These are phyloP conservation scores for Favolaschia claudopus DNA, from an alignment of 768 basidiomycete species.

Conservation along the genomic window DNA sequence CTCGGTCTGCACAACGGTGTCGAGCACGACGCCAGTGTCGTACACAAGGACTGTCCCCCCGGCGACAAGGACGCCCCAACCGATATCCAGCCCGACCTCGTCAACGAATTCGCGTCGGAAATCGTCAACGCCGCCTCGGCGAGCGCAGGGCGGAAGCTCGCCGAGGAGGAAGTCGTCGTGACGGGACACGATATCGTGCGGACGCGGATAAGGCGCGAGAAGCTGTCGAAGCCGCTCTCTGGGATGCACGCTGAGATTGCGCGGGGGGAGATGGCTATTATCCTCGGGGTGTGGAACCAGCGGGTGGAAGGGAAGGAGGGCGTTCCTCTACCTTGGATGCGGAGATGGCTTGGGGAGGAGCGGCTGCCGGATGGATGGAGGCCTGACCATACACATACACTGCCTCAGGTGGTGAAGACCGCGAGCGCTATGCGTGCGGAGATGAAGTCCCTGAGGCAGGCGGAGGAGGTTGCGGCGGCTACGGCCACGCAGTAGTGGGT, in stretches of 20 bases:
- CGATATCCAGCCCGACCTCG: conserved; percentile 41
- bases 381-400: conserved; percentile 44
- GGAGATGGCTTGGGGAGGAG: conserved; percentile 59
- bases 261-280: conserved; percentile 72
- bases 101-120: conserved; percentile 47
- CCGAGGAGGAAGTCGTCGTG: conserved; percentile 42
- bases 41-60: conserved; percentile 53
- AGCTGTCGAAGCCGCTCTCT: conserved; percentile 48
- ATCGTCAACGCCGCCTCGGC: conserved; percentile 20
- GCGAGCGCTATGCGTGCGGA: conserved; percentile 38
- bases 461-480: conserved; percentile 23
- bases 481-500: neutral
- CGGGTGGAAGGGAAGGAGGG: conserved; percentile 48
- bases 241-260: conserved; percentile 65
- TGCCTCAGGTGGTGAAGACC: conserved; percentile 44
- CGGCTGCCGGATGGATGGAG: conserved; percentile 57
- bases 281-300: conserved; percentile 62
- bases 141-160: conserved; percentile 33
- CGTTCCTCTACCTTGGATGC: conserved; percentile 53
- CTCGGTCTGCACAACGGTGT: conserved; percentile 59
- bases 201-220: conserved; percentile 61
- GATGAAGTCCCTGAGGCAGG: conserved; percentile 35
- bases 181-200: conserved; percentile 54
- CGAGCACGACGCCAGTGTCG: conserved; percentile 69
- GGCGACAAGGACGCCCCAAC: conserved; percentile 56